These are phyloP conservation scores for Heimioporus sp. DNA, from an alignment of 768 basidiomycete genomes.

Conservation along the genomic window DNA sequence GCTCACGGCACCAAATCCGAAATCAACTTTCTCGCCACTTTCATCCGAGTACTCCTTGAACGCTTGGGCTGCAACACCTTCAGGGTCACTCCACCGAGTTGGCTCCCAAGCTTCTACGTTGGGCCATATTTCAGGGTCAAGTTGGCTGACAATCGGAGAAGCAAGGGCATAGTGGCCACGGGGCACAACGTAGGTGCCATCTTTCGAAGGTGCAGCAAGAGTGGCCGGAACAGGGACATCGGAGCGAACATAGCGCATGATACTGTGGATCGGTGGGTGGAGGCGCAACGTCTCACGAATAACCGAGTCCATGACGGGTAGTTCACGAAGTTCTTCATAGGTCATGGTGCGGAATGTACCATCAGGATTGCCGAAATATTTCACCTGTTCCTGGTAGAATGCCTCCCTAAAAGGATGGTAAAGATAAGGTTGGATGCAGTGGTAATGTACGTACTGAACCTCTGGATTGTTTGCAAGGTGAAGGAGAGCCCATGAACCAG, in stretches of 20 bases:
- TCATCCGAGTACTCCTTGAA: slow-evolving; percentile 73
- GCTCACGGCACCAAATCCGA: slow-evolving; percentile 91
- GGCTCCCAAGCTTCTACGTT: slow-evolving; percentile 75
- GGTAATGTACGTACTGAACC: slow-evolving; percentile 55
- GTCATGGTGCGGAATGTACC: slow-evolving; percentile 78
- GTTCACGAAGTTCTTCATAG: slow-evolving; percentile 80
- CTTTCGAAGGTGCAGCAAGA: slow-evolving; percentile 74
- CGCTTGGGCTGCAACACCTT: slow-evolving; percentile 79
- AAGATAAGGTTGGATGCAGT: not conserved
- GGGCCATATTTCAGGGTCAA: slow-evolving; percentile 83
- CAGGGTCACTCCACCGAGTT: slow-evolving; percentile 79
- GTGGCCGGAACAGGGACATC: slow-evolving; percentile 81
- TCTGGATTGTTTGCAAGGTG: slow-evolving; percentile 78
- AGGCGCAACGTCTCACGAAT: slow-evolving; percentile 93
- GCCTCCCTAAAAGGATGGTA: slow-evolving; percentile 53
- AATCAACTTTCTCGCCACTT: slow-evolving; percentile 88
- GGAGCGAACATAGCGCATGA: slow-evolving; percentile 88
- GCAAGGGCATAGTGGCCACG: slow-evolving; percentile 89
- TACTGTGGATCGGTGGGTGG: slow-evolving; percentile 95
- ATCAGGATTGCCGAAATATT: slow-evolving; percentile 74
- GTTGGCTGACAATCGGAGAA: slow-evolving; percentile 82
- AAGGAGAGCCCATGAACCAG: slow-evolving; percentile 86
- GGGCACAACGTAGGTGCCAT: slow-evolving; percentile 79
- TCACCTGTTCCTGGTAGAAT: slow-evolving; percentile 87
- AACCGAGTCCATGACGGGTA: slow-evolving; percentile 82